Evolutionary conservation across 441 rosid genomes (phyloP).

Genomic region (Metrosideros polymorpha): DNA sequence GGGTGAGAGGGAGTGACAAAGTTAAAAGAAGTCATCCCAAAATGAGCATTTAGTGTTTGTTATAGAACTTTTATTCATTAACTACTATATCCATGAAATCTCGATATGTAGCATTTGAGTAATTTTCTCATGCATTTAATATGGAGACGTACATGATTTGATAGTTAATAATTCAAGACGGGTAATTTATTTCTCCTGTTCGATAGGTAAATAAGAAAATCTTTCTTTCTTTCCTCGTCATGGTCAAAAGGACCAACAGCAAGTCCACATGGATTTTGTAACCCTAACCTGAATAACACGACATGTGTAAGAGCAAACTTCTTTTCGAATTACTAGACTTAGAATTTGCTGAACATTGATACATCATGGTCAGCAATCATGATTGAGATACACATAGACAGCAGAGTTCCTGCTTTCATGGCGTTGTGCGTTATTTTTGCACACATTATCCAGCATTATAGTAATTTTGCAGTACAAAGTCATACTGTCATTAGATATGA

Average conservation of each 20-base stretch:
- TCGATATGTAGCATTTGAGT: neutral
- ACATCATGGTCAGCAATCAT: neutral
- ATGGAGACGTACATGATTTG: no score
- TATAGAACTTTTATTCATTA: neutral
- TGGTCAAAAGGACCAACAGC: neutral
- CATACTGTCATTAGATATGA: neutral
- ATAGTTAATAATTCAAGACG: neutral
- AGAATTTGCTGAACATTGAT: neutral
- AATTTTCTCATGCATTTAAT: neutral
- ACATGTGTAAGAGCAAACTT: neutral
- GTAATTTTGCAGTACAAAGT: neutral
- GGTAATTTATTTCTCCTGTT: neutral
- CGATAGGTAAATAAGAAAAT: neutral
- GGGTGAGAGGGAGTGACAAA: neutral
- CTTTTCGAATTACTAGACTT: neutral
- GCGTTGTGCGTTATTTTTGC: neutral
- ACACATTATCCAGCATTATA: neutral
- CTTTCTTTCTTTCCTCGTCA: neutral
- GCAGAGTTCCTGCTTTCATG: neutral
- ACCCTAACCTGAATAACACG: neutral
- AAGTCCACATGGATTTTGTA: neutral
- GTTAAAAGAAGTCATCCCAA: neutral
- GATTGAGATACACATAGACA: neutral
- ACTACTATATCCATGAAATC: neutral
- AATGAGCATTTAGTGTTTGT: neutral